Conservation (phyloP, 164 flowering plant species). For the Macadamia integrifolia region DNA sequence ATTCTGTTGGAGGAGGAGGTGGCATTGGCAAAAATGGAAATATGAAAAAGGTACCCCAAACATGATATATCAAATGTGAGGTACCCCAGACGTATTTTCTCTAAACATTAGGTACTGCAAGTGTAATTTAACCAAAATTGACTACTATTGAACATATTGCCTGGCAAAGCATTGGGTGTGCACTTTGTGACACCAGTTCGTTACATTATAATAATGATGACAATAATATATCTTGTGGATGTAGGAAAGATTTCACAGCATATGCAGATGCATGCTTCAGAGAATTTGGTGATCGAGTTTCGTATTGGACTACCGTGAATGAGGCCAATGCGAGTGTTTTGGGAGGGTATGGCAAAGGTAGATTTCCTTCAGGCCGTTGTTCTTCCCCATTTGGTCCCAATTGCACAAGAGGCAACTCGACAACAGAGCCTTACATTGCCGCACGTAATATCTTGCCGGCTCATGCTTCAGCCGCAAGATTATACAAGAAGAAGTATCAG, state of each 20-base stretch:
- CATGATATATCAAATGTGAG: no score
- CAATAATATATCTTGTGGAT: background rate
- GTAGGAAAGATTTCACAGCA: slow-evolving; percentile 56
- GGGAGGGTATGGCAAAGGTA: slow-evolving; percentile 49
- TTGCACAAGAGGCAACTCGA: slow-evolving; percentile 57
- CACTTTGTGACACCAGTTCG: no score
- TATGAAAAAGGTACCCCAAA: no score
- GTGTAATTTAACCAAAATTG: no score
- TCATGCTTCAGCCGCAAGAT: slow-evolving; percentile 64
- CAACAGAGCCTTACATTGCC: slow-evolving; percentile 61
- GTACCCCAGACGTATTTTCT: no score
- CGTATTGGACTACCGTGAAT: slow-evolving; percentile 64
- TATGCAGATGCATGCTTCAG: slow-evolving; percentile 71
- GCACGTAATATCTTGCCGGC: slow-evolving; percentile 54
- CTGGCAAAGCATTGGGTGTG: no score
- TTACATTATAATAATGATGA: background rate
- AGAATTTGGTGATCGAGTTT: slow-evolving; percentile 72
- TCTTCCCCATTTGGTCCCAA: slow-evolving; percentile 34
- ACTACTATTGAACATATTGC: no score
- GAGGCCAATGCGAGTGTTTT: slow-evolving; percentile 42
- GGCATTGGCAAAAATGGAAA: no score
- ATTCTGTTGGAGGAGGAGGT: no score
- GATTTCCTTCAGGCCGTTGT: slow-evolving; percentile 31
- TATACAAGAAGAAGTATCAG: slow-evolving; percentile 60
- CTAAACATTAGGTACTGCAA: no score